Evolutionary conservation across 2,329 filamentous ascomycete genomes (phyloP).

Genomic region (Fusarium sp.): DNA sequence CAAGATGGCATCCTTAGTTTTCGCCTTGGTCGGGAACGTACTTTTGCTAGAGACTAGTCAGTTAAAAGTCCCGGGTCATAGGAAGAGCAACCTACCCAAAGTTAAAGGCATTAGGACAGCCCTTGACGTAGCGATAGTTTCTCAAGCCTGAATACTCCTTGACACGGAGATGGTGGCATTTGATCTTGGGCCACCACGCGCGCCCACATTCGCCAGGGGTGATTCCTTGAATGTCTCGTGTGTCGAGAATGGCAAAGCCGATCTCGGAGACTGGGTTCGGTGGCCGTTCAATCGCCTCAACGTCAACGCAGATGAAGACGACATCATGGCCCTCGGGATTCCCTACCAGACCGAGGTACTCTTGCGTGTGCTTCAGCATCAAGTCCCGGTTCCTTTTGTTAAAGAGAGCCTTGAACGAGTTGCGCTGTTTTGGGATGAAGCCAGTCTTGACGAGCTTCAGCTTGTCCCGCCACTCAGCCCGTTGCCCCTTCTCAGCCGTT

Average conservation of each 20-base stretch:
- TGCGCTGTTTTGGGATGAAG: conserved; percentile 48
- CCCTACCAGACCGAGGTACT: conserved; percentile 72
- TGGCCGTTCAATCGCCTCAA: conserved; percentile 81
- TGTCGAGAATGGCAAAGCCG: conserved; percentile 85
- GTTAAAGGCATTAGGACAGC: conserved; percentile 78
- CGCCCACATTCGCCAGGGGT: conserved; percentile 70
- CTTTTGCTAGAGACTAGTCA: conserved; percentile 50
- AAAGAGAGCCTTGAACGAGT: conserved; percentile 55
- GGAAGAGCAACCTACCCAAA: conserved; percentile 71
- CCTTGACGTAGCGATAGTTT: conserved; percentile 76
- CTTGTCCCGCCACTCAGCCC: conserved; percentile 31
- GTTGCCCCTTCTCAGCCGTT: conserved; percentile 30
- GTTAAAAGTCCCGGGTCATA: not conserved
- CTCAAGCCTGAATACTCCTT: conserved; percentile 72
- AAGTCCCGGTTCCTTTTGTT: conserved; percentile 62
- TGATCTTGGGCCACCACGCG: conserved; percentile 75
- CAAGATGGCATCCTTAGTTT: conserved; percentile 50
- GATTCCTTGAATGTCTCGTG: conserved; percentile 61
- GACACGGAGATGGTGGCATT: conserved; percentile 80
- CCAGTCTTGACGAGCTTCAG: conserved; percentile 37
- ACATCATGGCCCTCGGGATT: conserved; percentile 24
- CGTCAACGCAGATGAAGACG: conserved; percentile 82
- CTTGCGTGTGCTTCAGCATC: conserved; percentile 72
- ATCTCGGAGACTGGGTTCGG: conserved; percentile 82
- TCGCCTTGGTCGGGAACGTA: conserved; percentile 49